Evolutionary conservation across 257 asterid species (phyloP).

Genomic region (Solanum habrochaites): DNA sequence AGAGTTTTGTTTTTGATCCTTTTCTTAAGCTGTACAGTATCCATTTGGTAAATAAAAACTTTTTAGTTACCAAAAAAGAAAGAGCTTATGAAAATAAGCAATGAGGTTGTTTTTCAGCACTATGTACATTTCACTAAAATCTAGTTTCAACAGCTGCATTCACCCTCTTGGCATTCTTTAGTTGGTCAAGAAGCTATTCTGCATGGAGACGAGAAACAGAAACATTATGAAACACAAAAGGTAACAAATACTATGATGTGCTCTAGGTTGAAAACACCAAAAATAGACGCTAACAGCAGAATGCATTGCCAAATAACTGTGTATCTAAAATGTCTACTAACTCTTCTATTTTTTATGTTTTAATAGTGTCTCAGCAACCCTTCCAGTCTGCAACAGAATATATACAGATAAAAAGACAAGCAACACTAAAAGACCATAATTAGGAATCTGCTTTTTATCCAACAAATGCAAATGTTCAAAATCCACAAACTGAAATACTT

Average conservation of each 20-base stretch:
- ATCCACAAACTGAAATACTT: background rate
- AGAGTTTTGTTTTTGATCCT: background rate
- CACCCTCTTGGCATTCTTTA: conserved; percentile 49
- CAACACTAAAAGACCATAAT: background rate
- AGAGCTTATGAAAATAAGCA: background rate
- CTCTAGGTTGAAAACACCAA: background rate
- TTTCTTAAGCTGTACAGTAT: background rate
- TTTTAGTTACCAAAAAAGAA: background rate
- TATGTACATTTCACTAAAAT: background rate
- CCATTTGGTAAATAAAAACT: background rate
- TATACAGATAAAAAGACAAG: background rate
- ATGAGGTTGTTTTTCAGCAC: conserved; percentile 8
- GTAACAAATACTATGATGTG: background rate
- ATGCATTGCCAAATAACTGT: background rate
- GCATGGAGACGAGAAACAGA: conserved; percentile 23
- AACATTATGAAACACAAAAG: conserved; percentile 9
- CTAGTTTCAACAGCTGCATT: conserved; percentile 33
- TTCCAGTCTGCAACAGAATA: background rate
- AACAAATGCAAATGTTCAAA: background rate
- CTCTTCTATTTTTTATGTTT: background rate
- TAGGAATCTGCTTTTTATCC: background rate
- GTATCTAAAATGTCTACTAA: background rate
- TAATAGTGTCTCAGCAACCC: background rate
- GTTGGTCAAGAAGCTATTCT: conserved; percentile 45
- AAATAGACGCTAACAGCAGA: background rate